Conservation (phyloP, 2,329 filamentous ascomycete genomes). For the Fusarium bulbicola region DNA sequence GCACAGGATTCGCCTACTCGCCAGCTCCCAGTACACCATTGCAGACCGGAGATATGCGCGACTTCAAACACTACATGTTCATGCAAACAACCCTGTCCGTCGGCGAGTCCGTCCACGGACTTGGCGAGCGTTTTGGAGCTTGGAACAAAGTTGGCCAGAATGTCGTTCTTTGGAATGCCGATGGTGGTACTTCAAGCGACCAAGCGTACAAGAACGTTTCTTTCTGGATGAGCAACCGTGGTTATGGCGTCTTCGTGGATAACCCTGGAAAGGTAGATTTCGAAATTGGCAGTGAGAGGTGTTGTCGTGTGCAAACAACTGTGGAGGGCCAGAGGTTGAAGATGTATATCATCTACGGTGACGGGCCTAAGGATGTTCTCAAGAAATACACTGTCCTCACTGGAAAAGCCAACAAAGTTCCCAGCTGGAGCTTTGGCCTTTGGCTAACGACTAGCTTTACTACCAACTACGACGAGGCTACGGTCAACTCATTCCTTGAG, state of each 20-base stretch:
- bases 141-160: conserved; percentile 80
- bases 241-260: conserved; percentile 81
- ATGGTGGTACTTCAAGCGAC: conserved; percentile 73
- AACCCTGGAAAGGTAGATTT: conserved; percentile 74
- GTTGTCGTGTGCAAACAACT: conserved; percentile 73
- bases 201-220: conserved; percentile 78
- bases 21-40: conserved; percentile 47
- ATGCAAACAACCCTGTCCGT: conserved; percentile 64
- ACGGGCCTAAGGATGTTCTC: conserved; percentile 76
- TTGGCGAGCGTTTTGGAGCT: conserved; percentile 80
- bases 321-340: conserved; percentile 75
- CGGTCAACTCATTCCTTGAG: conserved; percentile 73
- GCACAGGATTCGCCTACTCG: conserved; percentile 51
- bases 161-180: conserved; percentile 71
- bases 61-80: conserved; percentile 65
- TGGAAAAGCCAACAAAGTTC: conserved; percentile 70
- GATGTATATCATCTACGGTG: conserved; percentile 78
- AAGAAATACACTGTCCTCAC: conserved; percentile 73
- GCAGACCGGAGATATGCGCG: conserved; percentile 48
- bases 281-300: conserved; percentile 79
- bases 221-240: conserved; percentile 75
- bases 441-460: conserved; percentile 83
- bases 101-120: conserved; percentile 75
- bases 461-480: conserved; percentile 75
- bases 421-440: conserved; percentile 78